phyloP scores from a whole-genome alignment of 805 yeast species.

The Wickerhamomyces ciferrii region DNA sequence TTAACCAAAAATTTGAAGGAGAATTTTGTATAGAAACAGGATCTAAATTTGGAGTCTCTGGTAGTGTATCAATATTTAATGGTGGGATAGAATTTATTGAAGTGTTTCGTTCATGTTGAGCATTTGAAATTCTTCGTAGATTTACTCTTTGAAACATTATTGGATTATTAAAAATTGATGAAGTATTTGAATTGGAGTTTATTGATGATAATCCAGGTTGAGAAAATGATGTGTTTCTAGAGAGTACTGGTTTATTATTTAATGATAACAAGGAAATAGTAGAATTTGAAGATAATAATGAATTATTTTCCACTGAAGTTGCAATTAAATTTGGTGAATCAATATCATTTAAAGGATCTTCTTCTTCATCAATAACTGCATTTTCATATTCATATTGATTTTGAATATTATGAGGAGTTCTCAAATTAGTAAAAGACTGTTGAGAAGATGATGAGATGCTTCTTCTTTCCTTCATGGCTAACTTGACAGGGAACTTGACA shows the following conservation, averaged over 20 bases:
- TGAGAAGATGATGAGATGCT: not conserved
- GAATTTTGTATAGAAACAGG: not conserved
- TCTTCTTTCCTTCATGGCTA: not conserved
- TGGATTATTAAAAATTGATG: not conserved
- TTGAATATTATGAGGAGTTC: not conserved
- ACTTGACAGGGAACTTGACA: not conserved
- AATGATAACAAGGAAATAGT: slow-evolving; percentile 21
- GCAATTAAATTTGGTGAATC: slow-evolving; percentile 19
- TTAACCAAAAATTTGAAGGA: not conserved
- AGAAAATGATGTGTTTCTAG: not conserved
- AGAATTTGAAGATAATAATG: slow-evolving; percentile 11
- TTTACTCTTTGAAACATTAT: not conserved
- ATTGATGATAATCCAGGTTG: too few species aligned
- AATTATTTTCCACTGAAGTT: slow-evolving; percentile 13
- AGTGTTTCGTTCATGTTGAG: not conserved
- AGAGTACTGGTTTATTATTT: slow-evolving; percentile 6
- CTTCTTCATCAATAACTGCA: slow-evolving; percentile 1
- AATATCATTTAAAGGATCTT: slow-evolving; percentile 17
- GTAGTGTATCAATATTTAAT: slow-evolving; percentile 3
- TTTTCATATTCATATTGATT: not conserved
- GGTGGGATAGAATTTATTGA: not conserved
- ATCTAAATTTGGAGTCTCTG: slow-evolving; percentile 16
- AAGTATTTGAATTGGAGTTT: not conserved
- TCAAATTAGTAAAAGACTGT: not conserved
- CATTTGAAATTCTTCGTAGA: not conserved